Percentiles rank a stretch among this genome's conserved stretches.
Conservation (phyloP, 2,329 filamentous ascomycete species). For the Mycosphaerella sp. region DNA sequence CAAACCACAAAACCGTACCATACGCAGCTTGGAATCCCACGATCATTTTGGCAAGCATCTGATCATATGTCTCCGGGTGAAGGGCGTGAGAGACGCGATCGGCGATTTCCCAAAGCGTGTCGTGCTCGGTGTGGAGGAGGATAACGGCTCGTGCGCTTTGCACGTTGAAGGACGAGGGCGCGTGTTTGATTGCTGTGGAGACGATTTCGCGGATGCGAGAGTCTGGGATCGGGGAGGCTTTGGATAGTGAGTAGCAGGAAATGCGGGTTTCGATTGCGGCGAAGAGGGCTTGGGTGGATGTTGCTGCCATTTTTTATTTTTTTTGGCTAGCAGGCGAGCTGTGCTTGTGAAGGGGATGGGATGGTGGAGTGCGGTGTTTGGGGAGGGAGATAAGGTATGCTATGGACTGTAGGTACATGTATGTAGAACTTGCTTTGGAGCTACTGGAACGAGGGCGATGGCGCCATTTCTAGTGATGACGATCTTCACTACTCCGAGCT, state of each 20-base stretch:
- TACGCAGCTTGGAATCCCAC: slow-evolving; percentile 62
- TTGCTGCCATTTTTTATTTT: too few species aligned
- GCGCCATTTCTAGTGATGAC: too few species aligned
- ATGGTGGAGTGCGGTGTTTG: not conserved
- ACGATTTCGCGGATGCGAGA: slow-evolving; percentile 60
- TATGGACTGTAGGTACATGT: too few species aligned
- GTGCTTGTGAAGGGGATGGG: too few species aligned
- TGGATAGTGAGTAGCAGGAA: slow-evolving; percentile 36
- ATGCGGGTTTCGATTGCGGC: slow-evolving; percentile 28
- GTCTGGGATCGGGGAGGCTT: slow-evolving; percentile 63
- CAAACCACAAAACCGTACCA: slow-evolving; percentile 53
- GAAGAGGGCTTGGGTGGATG: slow-evolving; percentile 23
- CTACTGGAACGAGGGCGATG: too few species aligned
- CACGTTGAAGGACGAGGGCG: slow-evolving; percentile 80
- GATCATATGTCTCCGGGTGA: slow-evolving; percentile 59
- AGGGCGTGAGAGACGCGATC: slow-evolving; percentile 58
- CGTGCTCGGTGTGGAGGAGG: slow-evolving; percentile 72
- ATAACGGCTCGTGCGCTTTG: slow-evolving; percentile 74
- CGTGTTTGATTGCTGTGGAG: slow-evolving; percentile 55
- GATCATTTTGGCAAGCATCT: slow-evolving; percentile 45
- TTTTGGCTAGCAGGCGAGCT: too few species aligned
- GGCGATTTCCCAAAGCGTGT: slow-evolving; percentile 69
- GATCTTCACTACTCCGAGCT: too few species aligned
- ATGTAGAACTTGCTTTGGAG: too few species aligned
- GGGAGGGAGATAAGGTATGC: too few species aligned